phyloP scores from a whole-genome alignment of 2,329 filamentous ascomycete genomes.

The Ascochyta pisi region DNA sequence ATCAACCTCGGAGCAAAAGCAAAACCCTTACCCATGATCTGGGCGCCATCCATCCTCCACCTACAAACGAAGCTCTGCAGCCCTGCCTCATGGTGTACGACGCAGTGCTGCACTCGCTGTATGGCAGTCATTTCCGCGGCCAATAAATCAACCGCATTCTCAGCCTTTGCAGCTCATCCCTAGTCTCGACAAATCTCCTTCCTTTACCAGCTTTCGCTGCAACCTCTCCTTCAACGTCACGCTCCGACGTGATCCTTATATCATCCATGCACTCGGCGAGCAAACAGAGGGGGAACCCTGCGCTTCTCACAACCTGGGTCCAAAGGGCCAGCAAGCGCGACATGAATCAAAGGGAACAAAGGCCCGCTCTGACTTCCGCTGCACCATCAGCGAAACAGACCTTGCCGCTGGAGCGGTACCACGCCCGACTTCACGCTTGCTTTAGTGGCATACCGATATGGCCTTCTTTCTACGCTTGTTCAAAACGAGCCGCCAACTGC shows the following conservation, averaged over 20 bases:
- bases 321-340: not conserved
- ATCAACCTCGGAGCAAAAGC: conserved; percentile 5
- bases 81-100: conserved; percentile 15
- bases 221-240: not conserved
- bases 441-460: conserved; percentile 1
- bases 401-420: conserved; percentile 6
- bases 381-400: conserved; percentile 9
- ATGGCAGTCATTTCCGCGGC: conserved; percentile 26
- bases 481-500: conserved; percentile 29
- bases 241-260: not conserved
- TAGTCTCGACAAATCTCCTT: conserved; percentile 8
- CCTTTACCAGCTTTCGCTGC: not conserved
- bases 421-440: conserved; percentile 4
- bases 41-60: conserved; percentile 11
- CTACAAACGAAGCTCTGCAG: conserved; percentile 9
- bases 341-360: not conserved
- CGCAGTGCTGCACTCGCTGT: not conserved
- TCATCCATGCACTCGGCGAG: not conserved
- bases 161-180: conserved; percentile 23
- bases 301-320: not conserved
- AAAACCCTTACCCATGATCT: conserved; percentile 12
- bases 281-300: not conserved
- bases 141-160: conserved; percentile 14
- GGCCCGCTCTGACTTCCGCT: not conserved
- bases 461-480: conserved; percentile 11